Percentiles rank a stretch among this genome's conserved stretches.
Evolutionary conservation across 2,329 filamentous ascomycete species (phyloP).

Genomic region (Scedosporium boydii): DNA sequence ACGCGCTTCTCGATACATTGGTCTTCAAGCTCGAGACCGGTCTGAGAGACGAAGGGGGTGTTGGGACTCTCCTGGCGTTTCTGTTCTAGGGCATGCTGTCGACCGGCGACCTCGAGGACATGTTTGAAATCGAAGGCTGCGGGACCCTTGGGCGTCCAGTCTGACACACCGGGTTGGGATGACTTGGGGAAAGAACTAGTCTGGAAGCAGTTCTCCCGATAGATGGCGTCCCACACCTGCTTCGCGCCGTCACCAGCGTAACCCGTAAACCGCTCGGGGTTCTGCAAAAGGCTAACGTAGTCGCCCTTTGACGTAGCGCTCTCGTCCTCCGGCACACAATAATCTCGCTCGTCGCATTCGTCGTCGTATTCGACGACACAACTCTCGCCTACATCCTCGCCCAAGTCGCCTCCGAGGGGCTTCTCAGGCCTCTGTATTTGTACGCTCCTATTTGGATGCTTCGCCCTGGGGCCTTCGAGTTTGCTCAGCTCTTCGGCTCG

Average conservation of each 20-base stretch:
- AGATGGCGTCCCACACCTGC: constrained; percentile 95
- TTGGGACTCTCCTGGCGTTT: constrained; percentile 33
- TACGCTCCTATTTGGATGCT: constrained; percentile 69
- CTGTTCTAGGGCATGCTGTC: constrained; percentile 53
- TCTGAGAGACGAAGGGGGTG: constrained; percentile 50
- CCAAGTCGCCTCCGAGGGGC: constrained; percentile 73
- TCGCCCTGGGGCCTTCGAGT: constrained; percentile 81
- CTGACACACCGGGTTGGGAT: constrained; percentile 39
- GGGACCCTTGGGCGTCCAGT: constrained; percentile 29
- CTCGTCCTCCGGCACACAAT: constrained; percentile 93
- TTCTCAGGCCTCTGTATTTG: constrained; percentile 61
- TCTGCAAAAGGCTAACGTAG: constrained; percentile 31
- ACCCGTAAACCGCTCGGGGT: constrained; percentile 63
- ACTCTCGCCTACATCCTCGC: constrained; percentile 82
- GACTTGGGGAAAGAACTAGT: constrained; percentile 53
- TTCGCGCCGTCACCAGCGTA: constrained; percentile 77
- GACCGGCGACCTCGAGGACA: constrained; percentile 48
- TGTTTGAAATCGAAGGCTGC: constrained; percentile 53
- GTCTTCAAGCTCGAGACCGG: constrained; percentile 69
- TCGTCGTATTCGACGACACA: constrained; percentile 97
- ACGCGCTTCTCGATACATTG: constrained; percentile 98
- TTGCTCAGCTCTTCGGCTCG: constrained; percentile 85
- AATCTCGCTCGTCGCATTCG: constrained; percentile 92
- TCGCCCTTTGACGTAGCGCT: constrained; percentile 79
- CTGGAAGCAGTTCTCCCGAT: constrained; percentile 93